Percentiles rank a stretch among this genome's conserved stretches.
Evolutionary conservation across 371 early-diverging fungal species (phyloP).

Genomic region (Rhizopus delemar): DNA sequence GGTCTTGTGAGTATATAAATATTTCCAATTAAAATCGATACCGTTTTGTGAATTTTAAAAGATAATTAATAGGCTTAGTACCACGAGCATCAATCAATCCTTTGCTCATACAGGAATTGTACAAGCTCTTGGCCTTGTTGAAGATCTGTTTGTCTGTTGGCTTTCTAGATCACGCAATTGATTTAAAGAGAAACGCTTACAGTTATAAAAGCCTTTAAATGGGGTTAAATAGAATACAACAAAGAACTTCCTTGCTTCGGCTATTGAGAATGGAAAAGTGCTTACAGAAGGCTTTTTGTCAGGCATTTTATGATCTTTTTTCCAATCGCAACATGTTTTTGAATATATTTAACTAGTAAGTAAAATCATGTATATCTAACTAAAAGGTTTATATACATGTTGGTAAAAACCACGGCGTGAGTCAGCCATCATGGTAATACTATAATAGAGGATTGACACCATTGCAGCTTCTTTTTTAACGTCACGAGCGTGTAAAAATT

Average conservation of each 20-base stretch:
- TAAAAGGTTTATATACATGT: constrained; percentile 45
- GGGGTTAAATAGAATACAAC: constrained; percentile 40
- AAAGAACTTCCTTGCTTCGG: constrained; percentile 68
- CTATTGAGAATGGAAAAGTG: constrained; percentile 24
- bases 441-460: constrained; percentile 15
- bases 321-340: constrained; percentile 54
- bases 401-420: constrained; percentile 52
- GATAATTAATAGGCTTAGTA: constrained; percentile 45
- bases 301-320: constrained; percentile 49
- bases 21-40: too few relatives aligned
- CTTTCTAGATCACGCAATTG: constrained; percentile 28
- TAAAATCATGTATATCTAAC: constrained; percentile 1
- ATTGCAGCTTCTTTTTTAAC: background rate
- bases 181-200: constrained; percentile 11
- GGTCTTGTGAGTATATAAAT: background rate
- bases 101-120: constrained; percentile 62
- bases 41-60: constrained; percentile 22
- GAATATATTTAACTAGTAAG: constrained; percentile 6
- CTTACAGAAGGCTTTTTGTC: constrained; percentile 49
- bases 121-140: constrained; percentile 49
- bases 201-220: constrained; percentile 37
- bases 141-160: constrained; percentile 51
- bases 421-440: constrained; percentile 39
- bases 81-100: constrained; percentile 46
- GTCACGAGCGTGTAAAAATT: constrained; percentile 36